phyloP scores from a whole-genome alignment of 345 rosid genomes.

The Salix suchowensis region DNA sequence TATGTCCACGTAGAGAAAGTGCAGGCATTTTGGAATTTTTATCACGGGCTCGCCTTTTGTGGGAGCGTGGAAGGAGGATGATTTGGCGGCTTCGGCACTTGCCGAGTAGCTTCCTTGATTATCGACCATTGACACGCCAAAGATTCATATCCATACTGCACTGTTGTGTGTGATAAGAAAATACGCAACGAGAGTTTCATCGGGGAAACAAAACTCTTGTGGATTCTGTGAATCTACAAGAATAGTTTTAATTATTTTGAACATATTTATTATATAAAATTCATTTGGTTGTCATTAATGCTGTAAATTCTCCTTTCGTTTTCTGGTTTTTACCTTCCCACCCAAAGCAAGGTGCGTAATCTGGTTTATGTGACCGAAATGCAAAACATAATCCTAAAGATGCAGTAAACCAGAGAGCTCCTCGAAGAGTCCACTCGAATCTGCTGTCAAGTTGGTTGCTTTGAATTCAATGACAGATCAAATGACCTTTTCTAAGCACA shows the following conservation, averaged over 20 bases:
- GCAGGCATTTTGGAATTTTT: not conserved
- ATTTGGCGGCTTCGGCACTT: constrained; percentile 3
- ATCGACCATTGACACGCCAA: constrained; percentile 2
- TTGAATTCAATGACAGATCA: not conserved
- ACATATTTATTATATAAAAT: not conserved
- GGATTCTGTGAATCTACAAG: no score
- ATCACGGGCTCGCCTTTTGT: not conserved
- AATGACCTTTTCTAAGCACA: not conserved
- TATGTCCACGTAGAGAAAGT: constrained; percentile 11
- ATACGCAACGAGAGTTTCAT: no score
- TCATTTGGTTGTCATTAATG: not conserved
- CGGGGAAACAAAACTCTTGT: no score
- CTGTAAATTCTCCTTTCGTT: not conserved
- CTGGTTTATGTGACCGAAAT: not conserved
- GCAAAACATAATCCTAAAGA: not conserved
- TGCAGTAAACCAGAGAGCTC: not conserved
- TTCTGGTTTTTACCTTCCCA: not conserved
- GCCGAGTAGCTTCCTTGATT: constrained; percentile 15
- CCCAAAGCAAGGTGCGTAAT: not conserved
- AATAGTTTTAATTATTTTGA: not conserved
- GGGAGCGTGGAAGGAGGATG: not conserved
- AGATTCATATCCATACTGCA: not conserved
- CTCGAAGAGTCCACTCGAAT: not conserved
- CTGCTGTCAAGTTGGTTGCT: not conserved
- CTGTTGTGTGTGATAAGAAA: no score